A percentile compares a stretch with the other conserved stretches of the same genome.
Conservation (phyloP, 1,284 basidiomycete genomes). For the Acaromyces ingoldii region DNA sequence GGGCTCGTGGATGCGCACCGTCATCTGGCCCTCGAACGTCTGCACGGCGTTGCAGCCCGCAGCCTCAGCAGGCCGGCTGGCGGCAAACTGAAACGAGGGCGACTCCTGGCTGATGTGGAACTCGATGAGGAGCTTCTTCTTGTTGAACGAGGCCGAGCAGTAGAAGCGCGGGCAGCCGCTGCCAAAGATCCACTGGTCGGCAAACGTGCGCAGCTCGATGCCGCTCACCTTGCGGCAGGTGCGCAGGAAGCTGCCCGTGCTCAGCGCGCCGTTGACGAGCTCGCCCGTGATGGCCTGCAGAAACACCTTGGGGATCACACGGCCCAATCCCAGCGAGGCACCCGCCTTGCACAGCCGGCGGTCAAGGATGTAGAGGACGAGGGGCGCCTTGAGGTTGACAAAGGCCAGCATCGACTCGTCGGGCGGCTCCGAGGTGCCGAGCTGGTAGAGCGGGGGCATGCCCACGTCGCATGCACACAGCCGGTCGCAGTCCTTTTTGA, state of each 20-base stretch:
- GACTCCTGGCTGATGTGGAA: slow-evolving; percentile 85
- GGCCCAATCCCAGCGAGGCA: slow-evolving; percentile 85
- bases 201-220: slow-evolving; percentile 75
- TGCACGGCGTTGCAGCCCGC: slow-evolving; percentile 54
- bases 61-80: slow-evolving; percentile 39
- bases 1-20: slow-evolving; percentile 95
- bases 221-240: slow-evolving; percentile 85
- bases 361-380: slow-evolving; percentile 93
- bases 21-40: slow-evolving; percentile 73
- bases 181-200: slow-evolving; percentile 97
- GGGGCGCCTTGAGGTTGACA: slow-evolving; percentile 88
- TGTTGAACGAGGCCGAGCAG: slow-evolving; percentile 85
- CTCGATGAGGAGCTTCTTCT: slow-evolving; percentile 97
- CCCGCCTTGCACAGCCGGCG: slow-evolving; percentile 88
- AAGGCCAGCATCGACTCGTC: slow-evolving; percentile 57
- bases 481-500: slow-evolving; percentile 96
- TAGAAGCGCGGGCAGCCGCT: slow-evolving; percentile 90
- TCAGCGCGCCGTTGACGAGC: slow-evolving; percentile 69
- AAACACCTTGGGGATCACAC: slow-evolving; percentile 91
- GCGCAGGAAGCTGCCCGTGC: slow-evolving; percentile 83
- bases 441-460: slow-evolving; percentile 90
- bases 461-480: slow-evolving; percentile 78
- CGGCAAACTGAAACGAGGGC: slow-evolving; percentile 59
- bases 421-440: slow-evolving; percentile 68
- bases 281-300: slow-evolving; percentile 90